Evolutionary conservation across 768 basidiomycete genomes (phyloP).

Genomic region (Macrolepiota fuliginosa): DNA sequence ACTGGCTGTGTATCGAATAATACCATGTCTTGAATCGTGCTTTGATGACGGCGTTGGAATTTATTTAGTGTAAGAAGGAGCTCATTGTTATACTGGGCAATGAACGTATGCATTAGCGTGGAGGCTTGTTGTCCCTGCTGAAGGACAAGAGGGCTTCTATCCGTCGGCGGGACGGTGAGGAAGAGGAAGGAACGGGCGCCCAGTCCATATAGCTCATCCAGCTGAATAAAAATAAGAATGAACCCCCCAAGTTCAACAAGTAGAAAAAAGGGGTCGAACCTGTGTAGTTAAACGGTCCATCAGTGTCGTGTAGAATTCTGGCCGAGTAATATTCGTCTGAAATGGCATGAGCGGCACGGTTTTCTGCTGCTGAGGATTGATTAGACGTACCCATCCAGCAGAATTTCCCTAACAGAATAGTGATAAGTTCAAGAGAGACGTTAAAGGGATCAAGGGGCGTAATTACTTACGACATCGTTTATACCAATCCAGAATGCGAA

Average conservation of each 20-base stretch:
- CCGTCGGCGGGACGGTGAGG: conserved; percentile 58
- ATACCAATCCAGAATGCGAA: conserved; percentile 70
- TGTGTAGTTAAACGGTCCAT: conserved; percentile 32
- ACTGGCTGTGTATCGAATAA: conserved; percentile 57
- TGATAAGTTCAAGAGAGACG: conserved; percentile 12
- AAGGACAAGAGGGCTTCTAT: conserved; percentile 48
- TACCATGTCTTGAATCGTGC: conserved; percentile 40
- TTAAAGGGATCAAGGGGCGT: not conserved
- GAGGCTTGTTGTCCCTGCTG: conserved; percentile 37
- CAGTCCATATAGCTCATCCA: conserved; percentile 43
- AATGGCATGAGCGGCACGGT: not conserved
- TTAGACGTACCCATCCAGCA: conserved; percentile 38
- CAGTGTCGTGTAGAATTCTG: conserved; percentile 32
- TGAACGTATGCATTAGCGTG: conserved; percentile 30
- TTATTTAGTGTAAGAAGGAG: conserved; percentile 32
- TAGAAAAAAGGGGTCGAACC: conserved; percentile 20
- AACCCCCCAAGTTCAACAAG: not conserved
- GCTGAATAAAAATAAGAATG: conserved; percentile 23
- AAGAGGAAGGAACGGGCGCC: conserved; percentile 63
- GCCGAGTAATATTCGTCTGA: conserved; percentile 35
- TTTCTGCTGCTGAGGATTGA: not conserved
- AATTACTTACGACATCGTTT: conserved; percentile 52
- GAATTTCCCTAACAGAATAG: conserved; percentile 40
- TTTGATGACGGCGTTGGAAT: conserved; percentile 38
- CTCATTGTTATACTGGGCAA: conserved; percentile 51